These are phyloP conservation scores for Cardamine chenopodiifolia DNA, from an alignment of 345 rosid species.

Conservation along the genomic window DNA sequence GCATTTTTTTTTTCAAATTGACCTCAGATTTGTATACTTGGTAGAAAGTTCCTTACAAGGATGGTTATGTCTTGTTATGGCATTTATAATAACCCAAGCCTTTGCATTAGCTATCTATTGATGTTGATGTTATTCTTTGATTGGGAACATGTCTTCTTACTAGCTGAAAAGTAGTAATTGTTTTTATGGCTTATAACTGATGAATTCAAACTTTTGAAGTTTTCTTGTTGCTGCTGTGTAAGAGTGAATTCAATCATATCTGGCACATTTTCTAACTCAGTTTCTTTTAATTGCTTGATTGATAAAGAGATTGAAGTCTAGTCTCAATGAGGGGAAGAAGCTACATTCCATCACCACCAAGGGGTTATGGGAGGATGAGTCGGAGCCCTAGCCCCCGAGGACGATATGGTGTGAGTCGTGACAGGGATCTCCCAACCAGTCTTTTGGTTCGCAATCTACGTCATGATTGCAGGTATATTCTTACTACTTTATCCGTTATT, in stretches of 20 bases:
- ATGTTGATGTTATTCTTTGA: background rate
- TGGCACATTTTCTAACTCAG: background rate
- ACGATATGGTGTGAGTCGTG: constrained; percentile 67
- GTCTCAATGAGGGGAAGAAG: constrained; percentile 88
- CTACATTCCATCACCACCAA: constrained; percentile 81
- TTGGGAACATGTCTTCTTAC: background rate
- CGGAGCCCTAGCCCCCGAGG: constrained; percentile 90
- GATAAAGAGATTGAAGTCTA: constrained; percentile 10
- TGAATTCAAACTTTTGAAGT: background rate
- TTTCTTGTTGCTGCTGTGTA: background rate
- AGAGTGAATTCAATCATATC: background rate
- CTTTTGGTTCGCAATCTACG: constrained; percentile 97
- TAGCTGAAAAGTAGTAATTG: background rate
- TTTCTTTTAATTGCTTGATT: background rate
- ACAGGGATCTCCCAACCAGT: constrained; percentile 92
- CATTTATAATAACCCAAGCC: background rate
- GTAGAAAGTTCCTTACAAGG: background rate
- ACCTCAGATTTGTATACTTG: background rate
- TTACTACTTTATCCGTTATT: background rate
- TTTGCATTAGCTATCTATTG: background rate
- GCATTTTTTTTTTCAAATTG: background rate
- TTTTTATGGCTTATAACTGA: background rate
- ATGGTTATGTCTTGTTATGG: background rate
- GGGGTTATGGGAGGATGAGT: constrained; percentile 78
- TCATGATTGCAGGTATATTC: constrained; percentile 83